Base-by-base conservation (phyloP, 139 green algal genomes). In the Eudorina sp. region DNA sequence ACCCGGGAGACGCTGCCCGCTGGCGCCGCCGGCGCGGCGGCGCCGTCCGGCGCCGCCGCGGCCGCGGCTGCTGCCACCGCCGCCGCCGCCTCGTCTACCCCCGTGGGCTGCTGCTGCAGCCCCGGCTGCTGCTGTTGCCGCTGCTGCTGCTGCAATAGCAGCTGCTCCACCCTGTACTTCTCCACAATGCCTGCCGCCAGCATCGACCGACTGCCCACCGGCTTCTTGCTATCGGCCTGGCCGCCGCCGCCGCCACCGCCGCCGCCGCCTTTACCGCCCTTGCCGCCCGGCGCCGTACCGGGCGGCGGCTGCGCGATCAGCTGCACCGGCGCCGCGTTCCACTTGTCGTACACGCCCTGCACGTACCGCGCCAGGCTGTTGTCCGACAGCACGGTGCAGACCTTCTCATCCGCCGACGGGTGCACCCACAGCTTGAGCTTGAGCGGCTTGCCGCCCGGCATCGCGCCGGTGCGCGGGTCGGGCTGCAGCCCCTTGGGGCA, bases 301-400 rank as follows among this genome's bases (percentile, higher is more conserved):
- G 68, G 74, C 64, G 41, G 7, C 62, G 53, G 69, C 41, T 55
- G 46, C 23, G 60, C 69, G 0, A 55, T 74, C 4, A 88, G 58
- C 34, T 70, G 34, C 41, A 85, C 53, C 11, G 75, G 88, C n/a
- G 78, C 89, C 51, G 86, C n/a, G 40, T 89, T 82, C 90, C 93
- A 95, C n/a, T 78, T 69, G 3, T 95, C 93, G 40, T 90, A 72
- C 69, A 91, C 75, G 14, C 58, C 51, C 55, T 88, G 83, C 66
- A 93, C 90, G 93, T 94, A 90, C 27, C 88, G 88, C 53, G 90
- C 46, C 46, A 88, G 90, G 5, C 85, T 80, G 36, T 93, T 90
- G 68, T 95, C 93, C 13, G 81, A 40, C 0, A 83, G 38, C 27
- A 95, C 69, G 0, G 91, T 88, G 62, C 90, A 93, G 70, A 85